These are phyloP conservation scores for Aspergillus terreus DNA, from an alignment of 2,329 filamentous ascomycete species.

Conservation along the genomic window DNA sequence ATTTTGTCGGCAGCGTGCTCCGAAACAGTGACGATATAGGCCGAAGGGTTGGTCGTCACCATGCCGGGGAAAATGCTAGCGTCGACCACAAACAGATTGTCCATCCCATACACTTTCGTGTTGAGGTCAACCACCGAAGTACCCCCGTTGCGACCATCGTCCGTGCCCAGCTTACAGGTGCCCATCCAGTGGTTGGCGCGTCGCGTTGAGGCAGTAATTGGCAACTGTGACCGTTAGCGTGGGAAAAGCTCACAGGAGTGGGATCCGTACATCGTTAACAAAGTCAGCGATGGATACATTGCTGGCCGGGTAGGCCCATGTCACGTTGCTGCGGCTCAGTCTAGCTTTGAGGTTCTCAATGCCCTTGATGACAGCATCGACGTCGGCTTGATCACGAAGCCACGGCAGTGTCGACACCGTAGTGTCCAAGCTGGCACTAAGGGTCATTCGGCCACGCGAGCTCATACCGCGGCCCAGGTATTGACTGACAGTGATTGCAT, in stretches of 20 bases:
- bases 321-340: constrained; percentile 1
- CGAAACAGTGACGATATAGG: constrained; percentile 13
- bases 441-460: constrained; percentile 8
- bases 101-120: constrained; percentile 12
- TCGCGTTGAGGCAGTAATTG: constrained; percentile 1
- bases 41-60: constrained; percentile 13
- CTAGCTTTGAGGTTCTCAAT: constrained; percentile 5
- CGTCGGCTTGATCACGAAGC: constrained; percentile 3
- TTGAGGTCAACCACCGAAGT: constrained; percentile 16
- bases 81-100: constrained; percentile 13
- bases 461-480: constrained; percentile 7
- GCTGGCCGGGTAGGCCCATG: constrained; percentile 8
- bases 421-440: constrained; percentile 4
- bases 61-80: constrained; percentile 15
- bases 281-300: constrained; percentile 4
- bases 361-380: constrained; percentile 7
- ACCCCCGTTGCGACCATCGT: constrained; percentile 16
- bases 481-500: constrained; percentile 7
- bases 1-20: constrained; percentile 13
- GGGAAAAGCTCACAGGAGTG: not conserved
- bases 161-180: constrained; percentile 16
- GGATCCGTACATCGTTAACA: not conserved
- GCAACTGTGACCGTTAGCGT: constrained; percentile 1
- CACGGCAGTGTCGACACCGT: constrained; percentile 8
- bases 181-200: constrained; percentile 12